Evolutionary conservation across 108 stramenopile species (phyloP).

Genomic region (Cyclotella sp.): DNA sequence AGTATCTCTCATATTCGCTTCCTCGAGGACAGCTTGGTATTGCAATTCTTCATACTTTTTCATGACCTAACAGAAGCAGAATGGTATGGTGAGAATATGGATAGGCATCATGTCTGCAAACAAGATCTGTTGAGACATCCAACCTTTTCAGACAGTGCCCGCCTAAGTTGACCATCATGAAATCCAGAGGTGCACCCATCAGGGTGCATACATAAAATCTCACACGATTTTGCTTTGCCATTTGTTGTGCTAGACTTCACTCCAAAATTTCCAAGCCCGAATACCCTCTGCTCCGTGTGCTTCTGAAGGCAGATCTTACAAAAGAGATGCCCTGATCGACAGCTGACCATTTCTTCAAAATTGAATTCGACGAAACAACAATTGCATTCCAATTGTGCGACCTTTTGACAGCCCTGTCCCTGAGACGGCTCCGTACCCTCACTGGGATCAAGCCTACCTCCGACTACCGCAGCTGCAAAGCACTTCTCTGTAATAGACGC

Average conservation of each 20-base stretch:
- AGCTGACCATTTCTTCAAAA: conserved; percentile 82
- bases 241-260: conserved; percentile 46
- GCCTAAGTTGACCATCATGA: conserved; percentile 58
- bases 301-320: conserved; percentile 72
- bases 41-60: conserved; percentile 86
- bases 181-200: conserved; percentile 76
- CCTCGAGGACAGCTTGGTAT: conserved; percentile 54
- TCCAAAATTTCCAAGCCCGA: conserved; percentile 75
- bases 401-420: conserved; percentile 16
- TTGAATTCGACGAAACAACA: conserved; percentile 79
- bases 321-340: conserved; percentile 82
- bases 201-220: conserved; percentile 77
- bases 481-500: conserved; percentile 19
- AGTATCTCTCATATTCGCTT: conserved; percentile 54
- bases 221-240: conserved; percentile 38
- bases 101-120: too few species aligned
- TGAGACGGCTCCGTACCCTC: conserved; percentile 5
- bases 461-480: conserved; percentile 35
- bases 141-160: conserved; percentile 67
- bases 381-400: conserved; percentile 63
- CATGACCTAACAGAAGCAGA: conserved; percentile 23
- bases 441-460: conserved; percentile 20
- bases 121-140: background rate
- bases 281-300: conserved; percentile 78
- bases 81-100: background rate